Evolutionary conservation across 148 eudicot genomes (phyloP).

Genomic region (Nyssa sinensis): DNA sequence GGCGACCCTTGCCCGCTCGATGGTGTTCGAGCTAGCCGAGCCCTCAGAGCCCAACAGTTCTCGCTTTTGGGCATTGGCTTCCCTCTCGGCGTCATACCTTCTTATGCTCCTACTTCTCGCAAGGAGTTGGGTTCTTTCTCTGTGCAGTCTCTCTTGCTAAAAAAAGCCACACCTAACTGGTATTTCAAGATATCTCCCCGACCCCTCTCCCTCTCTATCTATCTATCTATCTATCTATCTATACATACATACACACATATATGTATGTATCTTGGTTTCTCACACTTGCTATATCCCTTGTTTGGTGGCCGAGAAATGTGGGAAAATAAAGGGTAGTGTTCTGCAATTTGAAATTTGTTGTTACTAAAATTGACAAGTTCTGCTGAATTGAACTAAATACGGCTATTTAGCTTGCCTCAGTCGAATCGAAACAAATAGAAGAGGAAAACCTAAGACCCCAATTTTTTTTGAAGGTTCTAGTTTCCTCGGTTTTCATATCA

Average conservation of each 20-base stretch:
- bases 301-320: not conserved
- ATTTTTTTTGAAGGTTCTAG: not conserved
- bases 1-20: slow-evolving; percentile 67
- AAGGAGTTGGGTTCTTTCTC: slow-evolving; percentile 61
- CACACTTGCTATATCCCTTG: not conserved
- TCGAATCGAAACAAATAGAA: not conserved
- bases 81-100: slow-evolving; percentile 79
- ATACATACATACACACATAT: not conserved
- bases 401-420: not conserved
- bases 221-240: not conserved
- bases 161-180: slow-evolving; percentile 37
- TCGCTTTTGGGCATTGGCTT: slow-evolving; percentile 61
- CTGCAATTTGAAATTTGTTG: not conserved
- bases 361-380: not conserved
- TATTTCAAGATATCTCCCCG: not conserved
- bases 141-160: slow-evolving; percentile 60
- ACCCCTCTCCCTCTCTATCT: not conserved
- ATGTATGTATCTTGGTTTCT: not conserved
- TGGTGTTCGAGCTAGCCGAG: slow-evolving; percentile 52
- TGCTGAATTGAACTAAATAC: not conserved
- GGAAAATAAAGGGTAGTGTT: not conserved
- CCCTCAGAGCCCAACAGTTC: slow-evolving; percentile 55
- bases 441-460: not conserved
- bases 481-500: not conserved
- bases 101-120: slow-evolving; percentile 35